phyloP scores from a whole-genome alignment of 2,329 filamentous ascomycete species.

The Aspergillus transmontanensis region DNA sequence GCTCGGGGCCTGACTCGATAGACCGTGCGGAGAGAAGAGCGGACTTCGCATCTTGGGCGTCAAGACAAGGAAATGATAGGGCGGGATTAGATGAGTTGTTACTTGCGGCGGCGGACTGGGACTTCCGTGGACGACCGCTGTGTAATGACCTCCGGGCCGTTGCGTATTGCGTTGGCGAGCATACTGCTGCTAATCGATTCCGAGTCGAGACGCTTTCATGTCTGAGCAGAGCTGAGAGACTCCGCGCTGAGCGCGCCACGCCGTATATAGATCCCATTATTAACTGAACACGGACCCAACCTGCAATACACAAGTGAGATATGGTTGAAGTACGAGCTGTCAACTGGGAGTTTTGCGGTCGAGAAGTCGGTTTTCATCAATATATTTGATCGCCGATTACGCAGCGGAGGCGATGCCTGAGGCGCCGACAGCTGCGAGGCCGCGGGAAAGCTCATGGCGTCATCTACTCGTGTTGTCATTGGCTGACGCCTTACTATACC shows the following conservation, averaged over 20 bases:
- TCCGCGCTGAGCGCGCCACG: constrained; percentile 18
- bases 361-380: not conserved
- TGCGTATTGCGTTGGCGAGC: not conserved
- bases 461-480: not conserved
- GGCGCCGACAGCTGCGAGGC: not conserved
- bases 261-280: constrained; percentile 22
- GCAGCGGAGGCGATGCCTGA: not conserved
- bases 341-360: not conserved
- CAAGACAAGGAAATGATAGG: constrained; percentile 87
- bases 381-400: not conserved
- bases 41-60: constrained; percentile 77
- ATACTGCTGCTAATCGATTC: constrained; percentile 12
- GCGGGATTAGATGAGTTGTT: constrained; percentile 70
- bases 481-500: not conserved
- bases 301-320: not conserved
- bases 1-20: constrained; percentile 79
- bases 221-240: constrained; percentile 13
- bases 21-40: constrained; percentile 70
- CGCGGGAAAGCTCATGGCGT: constrained; percentile 1
- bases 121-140: constrained; percentile 17
- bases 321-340: not conserved
- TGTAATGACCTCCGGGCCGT: constrained; percentile 22
- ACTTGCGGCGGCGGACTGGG: constrained; percentile 25
- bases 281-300: not conserved
- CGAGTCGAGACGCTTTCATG: constrained; percentile 11